A percentile compares a stretch with the other conserved stretches of the same genome.
Evolutionary conservation across 1,139 yeast species (phyloP).

Genomic region (Yamadazyma jaroonii): DNA sequence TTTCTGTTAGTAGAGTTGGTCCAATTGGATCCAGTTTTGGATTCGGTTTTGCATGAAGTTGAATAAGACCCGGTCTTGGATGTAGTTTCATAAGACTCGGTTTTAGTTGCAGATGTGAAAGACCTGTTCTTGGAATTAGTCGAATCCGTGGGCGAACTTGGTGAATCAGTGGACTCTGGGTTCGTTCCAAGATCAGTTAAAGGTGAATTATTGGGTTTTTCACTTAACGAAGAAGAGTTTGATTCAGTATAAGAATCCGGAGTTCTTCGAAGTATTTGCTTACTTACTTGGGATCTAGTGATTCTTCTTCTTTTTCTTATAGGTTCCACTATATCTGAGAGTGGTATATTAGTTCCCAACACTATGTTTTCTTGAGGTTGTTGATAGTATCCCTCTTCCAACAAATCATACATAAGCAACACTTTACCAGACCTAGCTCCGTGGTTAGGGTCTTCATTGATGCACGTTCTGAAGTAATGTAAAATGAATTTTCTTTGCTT

Average conservation of each 20-base stretch:
- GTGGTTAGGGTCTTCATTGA: neutral
- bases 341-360: conserved; percentile 8
- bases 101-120: too few relatives aligned
- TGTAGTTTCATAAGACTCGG: too few relatives aligned
- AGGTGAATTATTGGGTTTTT: neutral
- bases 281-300: too few relatives aligned
- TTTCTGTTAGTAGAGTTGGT: too few relatives aligned
- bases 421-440: neutral
- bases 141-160: too few relatives aligned
- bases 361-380: conserved; percentile 4
- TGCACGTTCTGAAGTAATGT: neutral
- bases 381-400: neutral
- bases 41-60: too few relatives aligned
- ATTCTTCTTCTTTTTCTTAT: conserved; percentile 1
- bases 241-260: neutral
- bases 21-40: too few relatives aligned
- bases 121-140: too few relatives aligned
- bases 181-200: too few relatives aligned
- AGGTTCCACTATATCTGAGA: neutral
- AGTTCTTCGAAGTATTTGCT: too few relatives aligned
- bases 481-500: conserved; percentile 1
- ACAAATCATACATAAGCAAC: conserved; percentile 1
- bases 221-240: neutral
- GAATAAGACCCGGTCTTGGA: too few relatives aligned
- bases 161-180: too few relatives aligned